phyloP scores from a whole-genome alignment of 2,329 filamentous ascomycete species.

The Neofusicoccum laricinum region DNA sequence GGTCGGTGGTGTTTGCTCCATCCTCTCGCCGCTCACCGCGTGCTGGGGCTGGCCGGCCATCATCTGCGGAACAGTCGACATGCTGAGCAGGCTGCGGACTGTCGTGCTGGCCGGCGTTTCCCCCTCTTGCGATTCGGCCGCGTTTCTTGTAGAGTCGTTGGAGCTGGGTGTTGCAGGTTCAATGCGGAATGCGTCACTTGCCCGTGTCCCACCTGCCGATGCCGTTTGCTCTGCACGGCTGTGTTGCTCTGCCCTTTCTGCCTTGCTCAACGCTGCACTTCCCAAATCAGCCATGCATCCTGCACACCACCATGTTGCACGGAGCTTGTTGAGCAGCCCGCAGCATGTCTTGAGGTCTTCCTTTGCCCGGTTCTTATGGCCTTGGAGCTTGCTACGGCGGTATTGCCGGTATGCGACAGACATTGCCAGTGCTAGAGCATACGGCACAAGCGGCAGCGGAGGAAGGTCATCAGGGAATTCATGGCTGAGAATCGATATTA shows the following conservation, averaged over 20 bases:
- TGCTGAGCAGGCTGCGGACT: constrained; percentile 1
- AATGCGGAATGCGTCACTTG: neutral
- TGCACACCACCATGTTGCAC: constrained; percentile 45
- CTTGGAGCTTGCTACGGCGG: constrained; percentile 49
- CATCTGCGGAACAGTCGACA: constrained; percentile 8
- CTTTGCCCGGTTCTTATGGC: constrained; percentile 46
- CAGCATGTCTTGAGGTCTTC: constrained; percentile 45
- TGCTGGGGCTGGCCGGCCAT: constrained; percentile 24
- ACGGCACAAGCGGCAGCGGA: constrained; percentile 55
- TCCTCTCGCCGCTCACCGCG: constrained; percentile 36
- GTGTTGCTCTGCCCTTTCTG: constrained; percentile 23
- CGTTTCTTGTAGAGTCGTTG: neutral
- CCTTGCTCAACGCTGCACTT: constrained; percentile 37
- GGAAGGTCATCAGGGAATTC: constrained; percentile 47
- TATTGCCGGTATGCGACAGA: constrained; percentile 57
- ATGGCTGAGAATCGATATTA: constrained; percentile 50
- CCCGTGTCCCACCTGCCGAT: neutral
- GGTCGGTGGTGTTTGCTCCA: constrained; percentile 20
- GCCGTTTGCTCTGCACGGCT: constrained; percentile 11
- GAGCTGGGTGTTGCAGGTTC: neutral
- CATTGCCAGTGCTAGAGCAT: constrained; percentile 54
- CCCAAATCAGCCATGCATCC: constrained; percentile 46
- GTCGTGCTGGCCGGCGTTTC: neutral
- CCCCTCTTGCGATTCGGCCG: neutral
- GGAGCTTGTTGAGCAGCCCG: constrained; percentile 41